Base-by-base conservation (phyloP, 345 rosid genomes). In the Microcos paniculata region DNA sequence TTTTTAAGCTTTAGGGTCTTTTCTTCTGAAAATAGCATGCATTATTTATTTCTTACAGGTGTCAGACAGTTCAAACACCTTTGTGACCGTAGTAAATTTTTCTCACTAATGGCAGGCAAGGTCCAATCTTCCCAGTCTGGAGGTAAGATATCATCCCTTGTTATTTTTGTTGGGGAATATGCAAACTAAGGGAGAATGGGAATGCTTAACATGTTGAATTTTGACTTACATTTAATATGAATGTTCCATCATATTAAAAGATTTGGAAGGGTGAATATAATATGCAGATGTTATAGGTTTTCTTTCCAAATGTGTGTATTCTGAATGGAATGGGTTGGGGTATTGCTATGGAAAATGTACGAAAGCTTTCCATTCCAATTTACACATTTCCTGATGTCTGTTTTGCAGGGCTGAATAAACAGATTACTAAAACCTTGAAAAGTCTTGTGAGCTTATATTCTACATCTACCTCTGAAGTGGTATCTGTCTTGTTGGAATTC, bases 401-500 rank as follows among this genome's bases (percentile, higher is more conserved):
- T 75, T 69, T 24, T 78, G 40, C 97, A 93, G 98, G 92, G 75
- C 80, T 80, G 59, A 88, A 86, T 82, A 91, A 84, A 82, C 87
- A 75, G 64, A 81, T 61, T 33, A 76, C 62, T 71, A 87, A 84
- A 87, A 87, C 81, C 61, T 80, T 86, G 79, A 91, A 88, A 78
- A 74, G 24, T 79, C 88, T 96, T 31, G 81, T 85, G 65, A 88
- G 77, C 81, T 82, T 93, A 63, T 90, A 86, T 82, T 79, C 90
- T 78, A 86, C 93, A 57, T 90, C 81, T 83, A 79, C 98, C 26
- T 83, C 93, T 23, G 97, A 93, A 85, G 86, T 90, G 53, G 84
- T 88, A 30, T 89, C 97, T 40, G 89, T 88, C 61, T 62, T 93
- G 74, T 77, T 88, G 78, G 96, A 88, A 69, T 78, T 89, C 62